phyloP scores from a whole-genome alignment of 2,329 filamentous ascomycete genomes.

The Alternaria hordeiaustralica region DNA sequence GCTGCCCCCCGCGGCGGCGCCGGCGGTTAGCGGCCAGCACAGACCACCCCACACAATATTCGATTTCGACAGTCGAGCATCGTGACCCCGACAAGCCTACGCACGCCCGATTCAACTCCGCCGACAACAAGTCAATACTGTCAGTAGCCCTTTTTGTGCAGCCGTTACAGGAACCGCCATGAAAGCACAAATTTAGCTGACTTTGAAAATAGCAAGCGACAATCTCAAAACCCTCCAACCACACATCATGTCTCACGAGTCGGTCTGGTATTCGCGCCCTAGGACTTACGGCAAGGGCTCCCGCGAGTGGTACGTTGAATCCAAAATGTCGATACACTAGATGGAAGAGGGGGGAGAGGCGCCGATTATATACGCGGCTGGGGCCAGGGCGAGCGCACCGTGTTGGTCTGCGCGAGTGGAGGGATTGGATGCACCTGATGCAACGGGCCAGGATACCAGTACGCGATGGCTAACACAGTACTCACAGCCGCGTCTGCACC shows the following conservation, averaged over 20 bases:
- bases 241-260: conserved; percentile 85
- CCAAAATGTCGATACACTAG: not conserved
- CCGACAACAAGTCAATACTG: conserved; percentile 16
- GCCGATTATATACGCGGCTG: not conserved
- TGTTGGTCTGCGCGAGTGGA: conserved; percentile 6
- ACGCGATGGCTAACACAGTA: conserved; percentile 36
- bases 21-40: conserved; percentile 6
- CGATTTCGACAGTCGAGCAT: conserved; percentile 6
- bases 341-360: not conserved
- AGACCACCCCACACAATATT: conserved; percentile 16
- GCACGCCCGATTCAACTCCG: conserved; percentile 12
- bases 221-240: conserved; percentile 33
- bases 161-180: not conserved
- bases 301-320: conserved; percentile 79
- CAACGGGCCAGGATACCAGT: not conserved
- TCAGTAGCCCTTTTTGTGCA: not conserved
- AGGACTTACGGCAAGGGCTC: conserved; percentile 97
- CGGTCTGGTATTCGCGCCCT: conserved; percentile 98
- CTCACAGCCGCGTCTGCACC: conserved; percentile 77
- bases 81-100: conserved; percentile 12
- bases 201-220: not conserved
- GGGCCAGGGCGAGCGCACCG: conserved; percentile 26
- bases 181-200: not conserved
- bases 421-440: conserved; percentile 2
- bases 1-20: not conserved